Percentiles rank a stretch among this genome's conserved stretches.
These are phyloP conservation scores for Aureobasidium mangrovei DNA, from an alignment of 2,329 filamentous ascomycete species.

Conservation along the genomic window DNA sequence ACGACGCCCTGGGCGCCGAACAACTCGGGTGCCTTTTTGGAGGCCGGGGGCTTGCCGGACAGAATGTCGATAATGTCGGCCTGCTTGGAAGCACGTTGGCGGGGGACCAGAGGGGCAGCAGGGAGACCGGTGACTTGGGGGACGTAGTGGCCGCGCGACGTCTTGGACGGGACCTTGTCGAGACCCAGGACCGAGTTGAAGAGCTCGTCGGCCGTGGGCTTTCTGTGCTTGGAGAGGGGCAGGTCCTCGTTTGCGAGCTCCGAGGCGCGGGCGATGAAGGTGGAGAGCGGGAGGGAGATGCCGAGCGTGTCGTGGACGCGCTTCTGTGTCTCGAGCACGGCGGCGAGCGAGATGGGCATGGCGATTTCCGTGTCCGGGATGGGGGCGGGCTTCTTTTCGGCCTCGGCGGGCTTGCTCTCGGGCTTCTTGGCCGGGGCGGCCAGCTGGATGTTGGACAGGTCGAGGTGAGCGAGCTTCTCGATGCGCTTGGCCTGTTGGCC, in stretches of 20 bases:
- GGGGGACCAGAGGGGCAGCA: conserved; percentile 29
- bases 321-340: conserved; percentile 72
- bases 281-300: conserved; percentile 72
- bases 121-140: conserved; percentile 60
- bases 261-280: conserved; percentile 76
- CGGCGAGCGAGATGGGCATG: conserved; percentile 67
- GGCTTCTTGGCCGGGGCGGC: conserved; percentile 42
- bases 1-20: conserved; percentile 25
- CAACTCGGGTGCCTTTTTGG: conserved; percentile 24
- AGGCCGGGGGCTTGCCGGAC: conserved; percentile 32
- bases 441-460: conserved; percentile 91
- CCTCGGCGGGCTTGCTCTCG: conserved; percentile 38
- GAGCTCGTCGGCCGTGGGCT: conserved; percentile 68
- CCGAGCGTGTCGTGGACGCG: conserved; percentile 70
- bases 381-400: conserved; percentile 32
- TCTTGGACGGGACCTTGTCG: conserved; percentile 36
- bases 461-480: conserved; percentile 69
- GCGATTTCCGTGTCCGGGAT: conserved; percentile 51
- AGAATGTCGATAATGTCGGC: conserved; percentile 80
- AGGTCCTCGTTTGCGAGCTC: conserved; percentile 83
- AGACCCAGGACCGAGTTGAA: conserved; percentile 83
- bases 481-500: conserved; percentile 62
- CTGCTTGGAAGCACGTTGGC: conserved; percentile 34
- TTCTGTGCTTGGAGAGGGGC: conserved; percentile 54
- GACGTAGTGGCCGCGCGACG: conserved; percentile 55